A percentile compares a stretch with the other conserved stretches of the same genome.
Conservation (phyloP, 352 stramenopile species). For the Phytophthora melonis region DNA sequence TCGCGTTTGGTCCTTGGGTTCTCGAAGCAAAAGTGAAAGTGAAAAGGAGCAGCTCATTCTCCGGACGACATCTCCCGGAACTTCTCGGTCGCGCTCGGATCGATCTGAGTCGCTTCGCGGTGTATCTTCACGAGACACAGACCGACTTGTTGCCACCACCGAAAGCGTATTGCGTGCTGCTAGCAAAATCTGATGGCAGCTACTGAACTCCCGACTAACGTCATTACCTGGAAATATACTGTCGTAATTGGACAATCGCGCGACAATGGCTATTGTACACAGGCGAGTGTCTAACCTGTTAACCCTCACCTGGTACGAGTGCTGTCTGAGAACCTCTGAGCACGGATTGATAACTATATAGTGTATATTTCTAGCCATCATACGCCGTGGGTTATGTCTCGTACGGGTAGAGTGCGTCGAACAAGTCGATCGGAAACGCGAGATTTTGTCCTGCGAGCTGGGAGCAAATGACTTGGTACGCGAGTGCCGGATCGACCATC, state of each 20-base stretch:
- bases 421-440: constrained; percentile 9
- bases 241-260: background rate
- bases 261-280: background rate
- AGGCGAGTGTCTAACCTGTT: background rate
- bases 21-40: constrained; percentile 38
- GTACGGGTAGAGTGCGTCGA: constrained; percentile 1
- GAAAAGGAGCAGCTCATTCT: constrained; percentile 3
- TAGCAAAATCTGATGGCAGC: constrained; percentile 31
- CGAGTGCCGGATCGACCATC: constrained; percentile 22
- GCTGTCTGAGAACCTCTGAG: background rate
- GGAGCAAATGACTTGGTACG: constrained; percentile 29
- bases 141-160: constrained; percentile 3
- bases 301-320: background rate
- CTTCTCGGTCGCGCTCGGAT: background rate
- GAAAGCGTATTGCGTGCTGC: constrained; percentile 35
- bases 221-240: background rate
- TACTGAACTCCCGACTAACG: constrained; percentile 3
- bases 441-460: background rate
- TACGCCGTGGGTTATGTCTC: too few species aligned
- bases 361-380: too few species aligned
- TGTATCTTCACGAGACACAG: background rate
- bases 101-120: background rate
- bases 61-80: constrained; percentile 19
- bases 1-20: background rate
- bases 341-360: background rate